These are phyloP conservation scores for Ophiorrhiza pumila DNA, from an alignment of 257 asterid genomes.

Conservation along the genomic window DNA sequence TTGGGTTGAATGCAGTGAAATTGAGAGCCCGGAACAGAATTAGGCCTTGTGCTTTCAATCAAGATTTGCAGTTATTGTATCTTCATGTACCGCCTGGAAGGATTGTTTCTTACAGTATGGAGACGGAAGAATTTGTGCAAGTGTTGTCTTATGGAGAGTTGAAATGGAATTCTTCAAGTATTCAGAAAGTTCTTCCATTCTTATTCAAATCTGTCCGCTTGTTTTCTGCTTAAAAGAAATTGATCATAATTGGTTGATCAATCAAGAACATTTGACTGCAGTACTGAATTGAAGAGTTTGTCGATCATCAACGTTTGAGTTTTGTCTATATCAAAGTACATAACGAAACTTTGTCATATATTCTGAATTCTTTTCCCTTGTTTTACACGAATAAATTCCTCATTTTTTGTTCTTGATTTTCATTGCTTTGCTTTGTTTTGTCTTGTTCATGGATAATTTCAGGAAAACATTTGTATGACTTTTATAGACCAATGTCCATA, in stretches of 20 bases:
- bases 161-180: background rate
- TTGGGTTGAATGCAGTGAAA: background rate
- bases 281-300: too few species aligned
- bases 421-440: background rate
- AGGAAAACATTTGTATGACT: too few species aligned
- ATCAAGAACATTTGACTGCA: too few species aligned
- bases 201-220: slow-evolving; percentile 18
- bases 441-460: too few species aligned
- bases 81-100: slow-evolving; percentile 14
- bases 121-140: slow-evolving; percentile 14
- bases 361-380: background rate
- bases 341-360: background rate
- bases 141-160: slow-evolving; percentile 15
- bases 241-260: too few species aligned
- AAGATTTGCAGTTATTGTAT: slow-evolving; percentile 24
- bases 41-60: slow-evolving; percentile 26
- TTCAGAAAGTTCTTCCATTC: slow-evolving; percentile 13
- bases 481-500: too few species aligned
- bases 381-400: background rate
- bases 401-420: background rate
- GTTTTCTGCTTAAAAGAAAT: background rate
- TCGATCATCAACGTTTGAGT: too few species aligned
- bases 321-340: background rate
- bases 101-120: slow-evolving; percentile 26
- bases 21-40: background rate